Conservation (phyloP, 352 stramenopile species). For the Lagenidium giganteum region DNA sequence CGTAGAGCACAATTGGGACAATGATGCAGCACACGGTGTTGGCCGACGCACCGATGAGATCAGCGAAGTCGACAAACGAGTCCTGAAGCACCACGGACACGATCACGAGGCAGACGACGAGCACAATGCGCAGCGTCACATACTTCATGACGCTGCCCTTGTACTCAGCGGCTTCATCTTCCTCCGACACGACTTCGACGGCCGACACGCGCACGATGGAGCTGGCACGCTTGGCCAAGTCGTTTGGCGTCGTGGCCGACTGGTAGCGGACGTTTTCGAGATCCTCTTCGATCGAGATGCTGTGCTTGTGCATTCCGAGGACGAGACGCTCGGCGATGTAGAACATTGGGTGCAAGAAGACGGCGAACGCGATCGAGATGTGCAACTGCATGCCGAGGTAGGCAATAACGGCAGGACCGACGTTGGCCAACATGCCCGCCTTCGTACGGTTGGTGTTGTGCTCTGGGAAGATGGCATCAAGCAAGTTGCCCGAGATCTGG, state of each 20-base stretch:
- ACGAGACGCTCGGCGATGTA: slow-evolving; percentile 56
- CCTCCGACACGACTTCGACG: slow-evolving; percentile 18
- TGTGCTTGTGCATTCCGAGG: slow-evolving; percentile 54
- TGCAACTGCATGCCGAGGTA: too few relatives aligned
- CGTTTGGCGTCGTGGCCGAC: slow-evolving; percentile 14
- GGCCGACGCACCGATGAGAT: slow-evolving; percentile 55
- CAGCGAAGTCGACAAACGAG: slow-evolving; percentile 50
- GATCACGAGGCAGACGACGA: slow-evolving; percentile 42
- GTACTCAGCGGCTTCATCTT: slow-evolving; percentile 36
- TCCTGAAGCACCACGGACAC: slow-evolving; percentile 25
- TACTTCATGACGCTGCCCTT: slow-evolving; percentile 37
- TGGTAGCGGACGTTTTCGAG: slow-evolving; percentile 22
- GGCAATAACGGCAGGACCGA: too few relatives aligned
- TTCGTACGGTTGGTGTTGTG: too few relatives aligned
- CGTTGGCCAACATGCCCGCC: too few relatives aligned
- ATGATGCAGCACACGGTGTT: slow-evolving; percentile 56
- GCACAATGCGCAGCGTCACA: slow-evolving; percentile 41
- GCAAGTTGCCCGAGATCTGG: slow-evolving; percentile 13
- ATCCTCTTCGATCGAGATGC: slow-evolving; percentile 19
- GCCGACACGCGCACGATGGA: slow-evolving; percentile 12
- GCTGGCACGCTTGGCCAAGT: slow-evolving; percentile 6
- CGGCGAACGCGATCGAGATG: too few relatives aligned
- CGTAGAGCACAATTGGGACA: slow-evolving; percentile 60
- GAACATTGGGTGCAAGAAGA: slow-evolving; percentile 44
- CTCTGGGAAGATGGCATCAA: too few relatives aligned